Conservation (phyloP, 208 protist genomes). For the Endotrypanum monterogeii region DNA sequence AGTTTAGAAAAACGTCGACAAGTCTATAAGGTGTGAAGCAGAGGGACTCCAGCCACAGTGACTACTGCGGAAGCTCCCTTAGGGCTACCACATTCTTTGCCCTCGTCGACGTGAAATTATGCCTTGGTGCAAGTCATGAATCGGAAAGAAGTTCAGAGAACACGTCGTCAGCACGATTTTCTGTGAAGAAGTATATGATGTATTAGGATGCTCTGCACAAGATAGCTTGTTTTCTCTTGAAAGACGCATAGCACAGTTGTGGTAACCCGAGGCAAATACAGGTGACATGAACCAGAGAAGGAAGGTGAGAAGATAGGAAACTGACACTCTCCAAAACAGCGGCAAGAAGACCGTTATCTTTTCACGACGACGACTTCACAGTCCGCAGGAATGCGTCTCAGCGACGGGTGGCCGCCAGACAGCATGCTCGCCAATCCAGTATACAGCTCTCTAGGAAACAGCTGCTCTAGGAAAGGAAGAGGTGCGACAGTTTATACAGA, state of each 20-base stretch:
- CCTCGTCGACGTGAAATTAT: not conserved
- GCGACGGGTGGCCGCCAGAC: not conserved
- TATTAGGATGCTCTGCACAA: not conserved
- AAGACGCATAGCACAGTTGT: not conserved
- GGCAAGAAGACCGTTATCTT: not conserved
- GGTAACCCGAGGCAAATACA: not conserved
- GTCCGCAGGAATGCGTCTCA: not conserved
- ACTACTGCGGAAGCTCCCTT: not conserved
- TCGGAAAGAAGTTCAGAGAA: not conserved
- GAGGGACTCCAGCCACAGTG: not conserved
- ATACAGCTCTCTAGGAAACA: not conserved
- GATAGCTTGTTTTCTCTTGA: not conserved
- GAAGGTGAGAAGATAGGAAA: not conserved
- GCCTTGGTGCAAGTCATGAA: not conserved
- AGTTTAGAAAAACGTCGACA: not conserved
- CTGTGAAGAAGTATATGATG: not conserved
- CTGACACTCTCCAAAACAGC: not conserved
- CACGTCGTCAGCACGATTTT: too few species aligned
- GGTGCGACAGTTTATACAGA: not conserved
- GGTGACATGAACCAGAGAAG: too few species aligned
- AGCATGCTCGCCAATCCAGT: not conserved
- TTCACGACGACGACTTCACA: not conserved
- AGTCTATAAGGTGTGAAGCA: not conserved
- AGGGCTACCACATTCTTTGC: not conserved
- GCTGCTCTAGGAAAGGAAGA: not conserved